phyloP scores from a whole-genome alignment of 176 grass and related monocot genomes.

The Cocos nucifera region DNA sequence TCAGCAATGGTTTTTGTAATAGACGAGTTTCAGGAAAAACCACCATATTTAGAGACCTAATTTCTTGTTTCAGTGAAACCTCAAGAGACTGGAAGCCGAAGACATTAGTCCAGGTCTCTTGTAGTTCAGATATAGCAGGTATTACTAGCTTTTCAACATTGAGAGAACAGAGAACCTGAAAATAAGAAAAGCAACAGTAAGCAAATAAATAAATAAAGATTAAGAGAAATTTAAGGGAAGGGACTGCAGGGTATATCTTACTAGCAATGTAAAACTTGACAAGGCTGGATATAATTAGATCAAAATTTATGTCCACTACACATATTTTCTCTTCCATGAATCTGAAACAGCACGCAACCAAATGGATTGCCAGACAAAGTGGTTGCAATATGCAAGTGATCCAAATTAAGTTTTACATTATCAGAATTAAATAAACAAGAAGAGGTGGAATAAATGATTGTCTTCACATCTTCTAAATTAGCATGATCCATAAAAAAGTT shows the following conservation, averaged over 20 bases:
- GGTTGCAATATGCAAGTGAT: too few relatives aligned
- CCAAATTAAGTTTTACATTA: too few relatives aligned
- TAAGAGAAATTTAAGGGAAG: slow-evolving; percentile 12
- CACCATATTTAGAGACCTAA: slow-evolving; percentile 70
- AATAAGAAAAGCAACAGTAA: slow-evolving; percentile 6
- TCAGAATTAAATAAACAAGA: too few relatives aligned
- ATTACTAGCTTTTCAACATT: slow-evolving; percentile 89
- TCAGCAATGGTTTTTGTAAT: slow-evolving; percentile 72
- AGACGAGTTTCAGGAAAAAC: slow-evolving; percentile 91
- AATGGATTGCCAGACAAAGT: background rate
- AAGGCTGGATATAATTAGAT: too few relatives aligned
- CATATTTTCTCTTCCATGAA: background rate
- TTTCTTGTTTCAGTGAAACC: slow-evolving; percentile 52
- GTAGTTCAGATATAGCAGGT: slow-evolving; percentile 82
- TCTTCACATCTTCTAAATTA: too few relatives aligned
- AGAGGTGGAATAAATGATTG: too few relatives aligned
- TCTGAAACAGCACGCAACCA: background rate
- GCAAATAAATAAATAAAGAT: slow-evolving; percentile 7
- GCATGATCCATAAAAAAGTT: too few relatives aligned
- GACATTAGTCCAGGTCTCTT: slow-evolving; percentile 73
- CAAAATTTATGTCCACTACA: too few relatives aligned
- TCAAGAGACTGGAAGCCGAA: slow-evolving; percentile 86
- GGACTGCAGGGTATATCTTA: background rate
- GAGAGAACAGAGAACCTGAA: slow-evolving; percentile 77
- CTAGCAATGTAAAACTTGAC: too few relatives aligned